Evolutionary conservation across 2,329 filamentous ascomycete genomes (phyloP).

Genomic region (Apiospora malaysiana): DNA sequence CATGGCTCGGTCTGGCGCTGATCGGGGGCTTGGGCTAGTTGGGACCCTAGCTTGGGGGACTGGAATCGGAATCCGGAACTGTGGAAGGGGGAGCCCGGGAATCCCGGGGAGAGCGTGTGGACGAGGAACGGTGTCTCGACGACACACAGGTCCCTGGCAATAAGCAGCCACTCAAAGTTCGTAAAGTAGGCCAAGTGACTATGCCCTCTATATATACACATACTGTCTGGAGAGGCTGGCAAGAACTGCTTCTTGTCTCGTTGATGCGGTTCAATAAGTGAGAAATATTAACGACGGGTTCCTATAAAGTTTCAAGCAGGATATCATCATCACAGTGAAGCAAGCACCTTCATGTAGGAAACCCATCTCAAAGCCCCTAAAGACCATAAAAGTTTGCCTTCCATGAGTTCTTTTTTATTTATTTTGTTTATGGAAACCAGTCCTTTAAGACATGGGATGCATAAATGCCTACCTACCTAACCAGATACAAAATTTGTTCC

Average conservation of each 20-base stretch:
- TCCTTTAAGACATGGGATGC: background rate
- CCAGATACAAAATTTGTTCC: background rate
- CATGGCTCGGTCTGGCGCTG: background rate
- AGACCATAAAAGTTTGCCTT: background rate
- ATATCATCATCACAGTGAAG: too few species aligned
- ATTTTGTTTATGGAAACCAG: background rate
- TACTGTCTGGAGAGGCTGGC: too few species aligned
- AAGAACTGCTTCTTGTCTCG: too few species aligned
- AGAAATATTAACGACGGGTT: too few species aligned
- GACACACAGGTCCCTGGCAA: background rate
- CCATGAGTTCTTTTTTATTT: background rate
- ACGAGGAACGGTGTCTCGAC: background rate
- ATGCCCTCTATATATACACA: too few species aligned
- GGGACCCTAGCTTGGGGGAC: background rate
- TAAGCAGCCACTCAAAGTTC: background rate
- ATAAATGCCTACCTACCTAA: background rate
- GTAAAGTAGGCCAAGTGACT: too few species aligned
- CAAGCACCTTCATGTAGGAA: too few species aligned
- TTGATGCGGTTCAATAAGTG: too few species aligned
- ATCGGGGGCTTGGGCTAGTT: background rate
- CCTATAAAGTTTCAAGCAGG: too few species aligned
- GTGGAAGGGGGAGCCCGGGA: background rate
- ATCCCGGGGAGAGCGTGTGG: background rate
- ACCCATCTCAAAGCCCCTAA: too few species aligned
- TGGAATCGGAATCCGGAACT: background rate